Percentiles rank a stretch among this genome's conserved stretches.
These are phyloP conservation scores for Xylaria flabelliformis DNA, from an alignment of 495 filamentous ascomycete species.

Conservation along the genomic window DNA sequence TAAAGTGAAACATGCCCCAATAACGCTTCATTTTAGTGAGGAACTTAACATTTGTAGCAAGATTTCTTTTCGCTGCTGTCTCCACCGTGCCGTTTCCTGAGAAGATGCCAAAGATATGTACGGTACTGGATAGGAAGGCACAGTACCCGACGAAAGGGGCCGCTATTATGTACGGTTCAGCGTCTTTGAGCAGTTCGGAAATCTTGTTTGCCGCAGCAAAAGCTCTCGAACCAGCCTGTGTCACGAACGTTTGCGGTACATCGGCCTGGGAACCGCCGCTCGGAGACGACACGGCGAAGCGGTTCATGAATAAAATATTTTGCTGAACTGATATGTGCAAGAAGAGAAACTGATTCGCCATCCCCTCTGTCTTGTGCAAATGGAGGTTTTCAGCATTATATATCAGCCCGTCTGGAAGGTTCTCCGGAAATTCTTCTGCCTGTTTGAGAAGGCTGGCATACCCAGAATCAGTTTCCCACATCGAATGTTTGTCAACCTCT, in stretches of 20 bases:
- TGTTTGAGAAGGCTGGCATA: slow-evolving; percentile 75
- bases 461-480: slow-evolving; percentile 82
- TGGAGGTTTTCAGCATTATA: slow-evolving; percentile 86
- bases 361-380: slow-evolving; percentile 78
- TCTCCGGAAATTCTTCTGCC: slow-evolving; percentile 70
- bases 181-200: slow-evolving; percentile 80
- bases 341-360: slow-evolving; percentile 94
- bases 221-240: slow-evolving; percentile 74
- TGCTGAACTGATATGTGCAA: slow-evolving; percentile 90
- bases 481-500: slow-evolving; percentile 73
- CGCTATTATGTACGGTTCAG: slow-evolving; percentile 77
- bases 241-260: slow-evolving; percentile 80
- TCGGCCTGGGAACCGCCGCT: slow-evolving; percentile 70
- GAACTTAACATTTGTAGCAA: slow-evolving; percentile 89
- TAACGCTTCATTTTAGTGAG: slow-evolving; percentile 93
- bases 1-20: slow-evolving; percentile 98
- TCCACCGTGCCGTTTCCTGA: slow-evolving; percentile 76
- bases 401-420: slow-evolving; percentile 70
- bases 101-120: slow-evolving; percentile 92
- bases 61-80: slow-evolving; percentile 78
- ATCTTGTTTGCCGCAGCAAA: slow-evolving; percentile 91
- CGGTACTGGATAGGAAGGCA: slow-evolving; percentile 88
- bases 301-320: slow-evolving; percentile 86
- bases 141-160: slow-evolving; percentile 95
- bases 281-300: slow-evolving; percentile 80